Evolutionary conservation across 2,329 filamentous ascomycete genomes (phyloP).

Genomic region (Ceratocystis lukuohia): DNA sequence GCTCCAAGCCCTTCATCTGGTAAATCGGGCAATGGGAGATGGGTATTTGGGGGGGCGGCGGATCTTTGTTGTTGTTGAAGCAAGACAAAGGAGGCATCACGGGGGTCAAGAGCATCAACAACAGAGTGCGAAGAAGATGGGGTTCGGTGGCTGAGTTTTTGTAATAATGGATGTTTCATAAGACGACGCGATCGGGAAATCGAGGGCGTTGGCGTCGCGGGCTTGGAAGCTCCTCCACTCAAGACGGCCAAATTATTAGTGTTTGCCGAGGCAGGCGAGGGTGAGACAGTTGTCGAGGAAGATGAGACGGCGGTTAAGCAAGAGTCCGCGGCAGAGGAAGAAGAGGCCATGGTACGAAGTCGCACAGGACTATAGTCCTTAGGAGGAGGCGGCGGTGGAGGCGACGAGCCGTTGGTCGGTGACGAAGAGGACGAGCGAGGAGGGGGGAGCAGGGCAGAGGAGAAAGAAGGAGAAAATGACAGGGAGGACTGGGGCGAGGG

Average conservation of each 20-base stretch:
- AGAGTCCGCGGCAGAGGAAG: conserved; percentile 5
- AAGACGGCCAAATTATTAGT: not conserved
- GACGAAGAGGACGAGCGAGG: not conserved
- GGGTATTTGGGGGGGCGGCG: too few species aligned
- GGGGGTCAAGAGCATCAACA: not conserved
- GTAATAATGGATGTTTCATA: conserved; percentile 13
- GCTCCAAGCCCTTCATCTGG: not conserved
- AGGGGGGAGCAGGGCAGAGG: not conserved
- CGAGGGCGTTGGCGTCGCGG: not conserved
- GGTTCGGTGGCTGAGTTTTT: not conserved
- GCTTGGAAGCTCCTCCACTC: not conserved
- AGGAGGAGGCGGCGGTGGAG: not conserved
- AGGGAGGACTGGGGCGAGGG: not conserved
- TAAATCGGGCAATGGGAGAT: not conserved
- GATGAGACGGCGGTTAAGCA: conserved; percentile 2
- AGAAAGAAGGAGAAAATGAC: not conserved
- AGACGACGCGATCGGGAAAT: conserved; percentile 9
- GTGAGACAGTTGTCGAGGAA: not conserved
- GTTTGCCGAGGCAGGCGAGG: not conserved
- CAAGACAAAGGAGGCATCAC: not conserved
- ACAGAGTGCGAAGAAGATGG: not conserved
- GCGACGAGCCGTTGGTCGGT: not conserved
- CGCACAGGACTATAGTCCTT: not conserved
- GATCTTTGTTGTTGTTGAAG: not conserved
- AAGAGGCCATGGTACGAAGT: conserved; percentile 4